Conservation (phyloP, 1,139 yeast species). For the Kodamaea ohmeri region DNA sequence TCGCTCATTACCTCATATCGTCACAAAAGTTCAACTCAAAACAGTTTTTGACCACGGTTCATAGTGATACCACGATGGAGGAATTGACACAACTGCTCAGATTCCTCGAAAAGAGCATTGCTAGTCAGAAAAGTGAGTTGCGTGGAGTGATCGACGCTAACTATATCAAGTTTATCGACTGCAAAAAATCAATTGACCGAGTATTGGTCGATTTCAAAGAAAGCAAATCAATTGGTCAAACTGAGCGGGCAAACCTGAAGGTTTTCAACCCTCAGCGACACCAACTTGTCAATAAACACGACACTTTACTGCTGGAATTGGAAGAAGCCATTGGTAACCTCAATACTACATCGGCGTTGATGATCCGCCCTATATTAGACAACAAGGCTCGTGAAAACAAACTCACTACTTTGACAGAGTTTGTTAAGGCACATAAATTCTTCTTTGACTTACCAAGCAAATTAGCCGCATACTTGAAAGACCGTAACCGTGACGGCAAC, state of each 20-base stretch:
- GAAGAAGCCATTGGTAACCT: slow-evolving; percentile 48
- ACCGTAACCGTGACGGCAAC: slow-evolving; percentile 70
- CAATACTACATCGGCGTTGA: slow-evolving; percentile 58
- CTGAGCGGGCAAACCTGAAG: slow-evolving; percentile 34
- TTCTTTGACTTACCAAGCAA: slow-evolving; percentile 72
- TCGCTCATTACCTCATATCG: slow-evolving; percentile 60
- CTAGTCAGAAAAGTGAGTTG: slow-evolving; percentile 63
- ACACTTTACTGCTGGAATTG: slow-evolving; percentile 32
- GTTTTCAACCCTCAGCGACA: slow-evolving; percentile 40
- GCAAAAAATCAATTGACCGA: slow-evolving; percentile 57
- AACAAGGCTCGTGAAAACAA: slow-evolving; percentile 60
- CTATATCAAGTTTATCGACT: slow-evolving; percentile 69
- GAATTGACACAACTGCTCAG: slow-evolving; percentile 57
- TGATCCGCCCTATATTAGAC: slow-evolving; percentile 75
- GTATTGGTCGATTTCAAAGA: slow-evolving; percentile 33
- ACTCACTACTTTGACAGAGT: slow-evolving; percentile 56
- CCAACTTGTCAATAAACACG: slow-evolving; percentile 21
- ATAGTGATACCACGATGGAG: slow-evolving; percentile 65
- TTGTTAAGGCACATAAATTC: slow-evolving; percentile 59
- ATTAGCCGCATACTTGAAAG: slow-evolving; percentile 51
- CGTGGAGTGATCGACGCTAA: slow-evolving; percentile 69
- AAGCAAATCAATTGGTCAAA: slow-evolving; percentile 37
- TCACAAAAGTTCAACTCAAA: slow-evolving; percentile 73
- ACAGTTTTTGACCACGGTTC: slow-evolving; percentile 66
- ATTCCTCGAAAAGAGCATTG: slow-evolving; percentile 58